These are phyloP conservation scores for Clarireedia hainanense DNA, from an alignment of 2,329 filamentous ascomycete genomes.

Conservation along the genomic window DNA sequence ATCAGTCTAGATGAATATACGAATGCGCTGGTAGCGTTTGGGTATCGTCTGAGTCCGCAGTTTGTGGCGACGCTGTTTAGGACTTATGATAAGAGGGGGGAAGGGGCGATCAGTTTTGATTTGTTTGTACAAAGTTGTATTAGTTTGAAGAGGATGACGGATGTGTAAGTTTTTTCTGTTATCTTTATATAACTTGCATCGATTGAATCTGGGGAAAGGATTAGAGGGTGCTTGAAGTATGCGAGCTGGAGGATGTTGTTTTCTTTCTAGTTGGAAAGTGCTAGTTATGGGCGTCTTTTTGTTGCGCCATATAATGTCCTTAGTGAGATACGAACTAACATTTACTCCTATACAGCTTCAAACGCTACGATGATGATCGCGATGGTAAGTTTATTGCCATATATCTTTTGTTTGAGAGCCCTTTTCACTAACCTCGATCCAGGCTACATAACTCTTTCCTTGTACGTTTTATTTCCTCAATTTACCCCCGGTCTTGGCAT, in stretches of 20 bases:
- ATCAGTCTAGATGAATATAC: slow-evolving; percentile 83
- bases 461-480: slow-evolving; percentile 31
- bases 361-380: slow-evolving; percentile 94
- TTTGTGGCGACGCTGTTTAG: slow-evolving; percentile 82
- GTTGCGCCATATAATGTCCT: not conserved
- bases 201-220: not conserved
- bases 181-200: not conserved
- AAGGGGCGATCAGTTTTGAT: slow-evolving; percentile 80
- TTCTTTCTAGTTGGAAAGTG: too few species aligned
- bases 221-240: too few species aligned
- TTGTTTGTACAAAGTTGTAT: slow-evolving; percentile 97
- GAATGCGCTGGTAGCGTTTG: slow-evolving; percentile 86
- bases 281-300: not conserved
- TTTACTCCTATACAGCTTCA: slow-evolving; percentile 46
- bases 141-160: slow-evolving; percentile 94
- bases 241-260: too few species aligned
- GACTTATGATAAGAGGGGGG: slow-evolving; percentile 73
- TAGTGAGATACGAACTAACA: not conserved
- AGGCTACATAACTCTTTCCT: slow-evolving; percentile 69
- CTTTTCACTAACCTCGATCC: not conserved
- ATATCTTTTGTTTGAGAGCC: not conserved
- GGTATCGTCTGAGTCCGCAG: slow-evolving; percentile 76
- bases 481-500: not conserved
- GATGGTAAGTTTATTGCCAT: slow-evolving; percentile 48
- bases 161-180: slow-evolving; percentile 46